Evolutionary conservation across 2,329 filamentous ascomycete genomes (phyloP), one percentile per base, ranked within the genome.

Genomic region (Talaromyces sp.): DNA sequence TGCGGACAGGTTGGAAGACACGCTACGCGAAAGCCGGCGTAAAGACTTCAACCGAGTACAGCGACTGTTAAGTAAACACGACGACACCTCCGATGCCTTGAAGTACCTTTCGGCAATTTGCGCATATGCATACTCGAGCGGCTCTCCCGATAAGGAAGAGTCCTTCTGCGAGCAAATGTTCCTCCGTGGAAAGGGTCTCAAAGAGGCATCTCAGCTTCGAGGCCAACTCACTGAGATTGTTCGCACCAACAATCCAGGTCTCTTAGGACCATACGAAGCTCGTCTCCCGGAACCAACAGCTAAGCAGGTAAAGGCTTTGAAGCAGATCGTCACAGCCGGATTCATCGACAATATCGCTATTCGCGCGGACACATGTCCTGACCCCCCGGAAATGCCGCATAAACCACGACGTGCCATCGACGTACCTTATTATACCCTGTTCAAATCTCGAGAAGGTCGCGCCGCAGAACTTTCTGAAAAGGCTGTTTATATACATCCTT

Each of bases 261-360:
- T 78, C 19, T 68, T 80, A 9, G 73, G 72, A 11, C 66, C 75
- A 5, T 83, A 81, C 69, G 70, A 79, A 37, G 62, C 80, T 6
- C 67, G 84, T 78, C 69, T 94, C 79, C 77, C 85, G 75, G 74
- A 88, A 74, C 81, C 84, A 81, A 85, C 86, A 0, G 80, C 87
- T 7, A 90, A 88, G 69, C 89, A 93, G 73, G 82, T 96, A 33
- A 88, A 88, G 56, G 88, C 92, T 0, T 82, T 99, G 33, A 96
- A 96, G 76, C 92, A 97, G 74, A 96, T 98, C 79, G 88, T 92
- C 24, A 92, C 94, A 0, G 90, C 92, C 0, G 95, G 94, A 0
- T 98, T 97, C 79, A 88, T 98, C 72, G 95, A 99, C 77, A 91
- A 97, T 70, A 86, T 99, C 47, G 95, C 95, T 54, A 93, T 98